Base-by-base conservation (phyloP, 2,329 filamentous ascomycete species). In the Penicillium paneum region DNA sequence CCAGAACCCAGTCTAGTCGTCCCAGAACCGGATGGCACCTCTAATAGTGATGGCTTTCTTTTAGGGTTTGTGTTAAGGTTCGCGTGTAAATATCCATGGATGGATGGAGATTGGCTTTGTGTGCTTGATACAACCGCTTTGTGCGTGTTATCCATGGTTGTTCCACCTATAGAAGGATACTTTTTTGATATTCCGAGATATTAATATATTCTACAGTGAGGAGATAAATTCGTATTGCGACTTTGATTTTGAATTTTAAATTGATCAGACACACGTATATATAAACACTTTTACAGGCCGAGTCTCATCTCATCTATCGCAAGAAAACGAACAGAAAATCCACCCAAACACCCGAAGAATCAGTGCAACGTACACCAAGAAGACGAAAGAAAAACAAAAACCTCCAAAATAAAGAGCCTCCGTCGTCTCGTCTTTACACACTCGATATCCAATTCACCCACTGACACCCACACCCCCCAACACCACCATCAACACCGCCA, bases 401-500 rank as follows among this genome's bases (percentile, higher is more conserved):
- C 8, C 21, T 24, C 21, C 12, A 24, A 24, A 24, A 4, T 5
- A 3, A 24, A 24, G 3, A 26, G 7, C 10, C n/a, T n/a, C n/a
- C 7, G 6, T n/a, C 0, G 2, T 19, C 35, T 17, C 17, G 7
- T 43, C 17, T 17, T 31, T 51, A 64, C 15, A 36, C 39, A 8
- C 41, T 56, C 15, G 36, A 47, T 41, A 68, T 49, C 71, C 71
- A 85, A 68, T 84, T 85, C 66, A 78, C 74, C 82, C 83, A 86
- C 61, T 76, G 71, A 68, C 83, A 86, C n/a, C 64, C 64, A 73
- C 83, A 86, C 0, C 83, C 83, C 7, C 83, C 83, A 5, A 71
- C 77, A 1, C 83, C 83, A 1, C 83, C 83, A 70, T 86, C 83
- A 54, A 84, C 77, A 0, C 81, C 81, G 0, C 73, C 74, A 15